Percentiles rank a stretch among this genome's conserved stretches.
Conservation (phyloP, 2,329 filamentous ascomycete species). For the Exserohilum rostratum region DNA sequence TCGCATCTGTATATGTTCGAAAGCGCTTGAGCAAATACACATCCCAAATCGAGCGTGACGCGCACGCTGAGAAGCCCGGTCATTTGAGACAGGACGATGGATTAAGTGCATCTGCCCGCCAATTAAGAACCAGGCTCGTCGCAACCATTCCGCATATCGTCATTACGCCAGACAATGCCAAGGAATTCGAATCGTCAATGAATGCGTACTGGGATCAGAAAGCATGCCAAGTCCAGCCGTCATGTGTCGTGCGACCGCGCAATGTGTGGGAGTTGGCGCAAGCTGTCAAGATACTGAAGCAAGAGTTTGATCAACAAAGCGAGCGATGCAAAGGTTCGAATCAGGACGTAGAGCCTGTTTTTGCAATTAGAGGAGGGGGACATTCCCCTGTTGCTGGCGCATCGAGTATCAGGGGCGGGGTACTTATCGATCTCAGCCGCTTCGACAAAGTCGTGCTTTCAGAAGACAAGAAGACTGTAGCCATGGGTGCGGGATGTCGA, state of each 20-base stretch:
- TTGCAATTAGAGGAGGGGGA: slow-evolving; percentile 59
- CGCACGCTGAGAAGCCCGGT: slow-evolving; percentile 15
- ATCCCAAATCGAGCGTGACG: slow-evolving; percentile 16
- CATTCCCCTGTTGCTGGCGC: slow-evolving; percentile 38
- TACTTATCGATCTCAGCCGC: slow-evolving; percentile 24
- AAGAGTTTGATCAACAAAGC: slow-evolving; percentile 34
- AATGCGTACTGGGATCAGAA: slow-evolving; percentile 44
- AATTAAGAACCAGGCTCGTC: slow-evolving; percentile 15
- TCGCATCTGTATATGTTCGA: slow-evolving; percentile 10
- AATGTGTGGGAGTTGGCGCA: slow-evolving; percentile 36
- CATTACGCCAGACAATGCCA: slow-evolving; percentile 9
- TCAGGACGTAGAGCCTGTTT: slow-evolving; percentile 9
- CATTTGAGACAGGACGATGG: slow-evolving; percentile 2
- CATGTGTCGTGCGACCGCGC: slow-evolving; percentile 40
- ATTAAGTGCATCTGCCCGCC: slow-evolving; percentile 14
- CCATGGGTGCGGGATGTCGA: slow-evolving; percentile 26
- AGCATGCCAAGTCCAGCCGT: slow-evolving; percentile 40
- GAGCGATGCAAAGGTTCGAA: not conserved
- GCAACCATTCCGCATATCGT: slow-evolving; percentile 19
- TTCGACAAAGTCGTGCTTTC: slow-evolving; percentile 19
- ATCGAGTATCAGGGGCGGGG: slow-evolving; percentile 29
- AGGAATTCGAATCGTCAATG: slow-evolving; percentile 14
- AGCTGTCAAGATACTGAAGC: slow-evolving; percentile 37
- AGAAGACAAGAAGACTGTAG: slow-evolving; percentile 12
- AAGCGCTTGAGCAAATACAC: slow-evolving; percentile 13